Conservation (phyloP, 2,329 filamentous ascomycete species). For the Metarhizium humberi region DNA sequence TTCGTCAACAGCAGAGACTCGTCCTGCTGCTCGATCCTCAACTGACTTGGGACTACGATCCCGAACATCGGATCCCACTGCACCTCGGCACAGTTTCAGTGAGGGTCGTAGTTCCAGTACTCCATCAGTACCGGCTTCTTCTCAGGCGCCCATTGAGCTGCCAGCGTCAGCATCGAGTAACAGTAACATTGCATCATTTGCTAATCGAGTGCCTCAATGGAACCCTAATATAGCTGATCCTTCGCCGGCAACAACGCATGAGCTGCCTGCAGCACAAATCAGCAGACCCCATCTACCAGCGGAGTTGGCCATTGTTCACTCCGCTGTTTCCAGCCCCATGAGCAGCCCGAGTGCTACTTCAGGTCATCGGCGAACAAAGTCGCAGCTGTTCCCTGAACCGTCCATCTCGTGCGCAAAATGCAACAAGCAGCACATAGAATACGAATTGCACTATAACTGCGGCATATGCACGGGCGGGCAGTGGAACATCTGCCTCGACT, state of each 20-base stretch:
- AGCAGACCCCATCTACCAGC: slow-evolving; percentile 24
- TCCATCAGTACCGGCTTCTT: slow-evolving; percentile 19
- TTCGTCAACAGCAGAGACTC: slow-evolving; percentile 30
- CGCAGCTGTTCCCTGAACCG: slow-evolving; percentile 57
- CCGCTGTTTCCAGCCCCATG: slow-evolving; percentile 21
- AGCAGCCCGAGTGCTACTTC: slow-evolving; percentile 20
- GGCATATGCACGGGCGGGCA: slow-evolving; percentile 56
- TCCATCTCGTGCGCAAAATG: slow-evolving; percentile 67
- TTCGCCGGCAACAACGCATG: slow-evolving; percentile 9
- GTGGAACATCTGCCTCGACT: slow-evolving; percentile 73
- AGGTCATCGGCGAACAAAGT: slow-evolving; percentile 30
- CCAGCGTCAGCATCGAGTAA: slow-evolving; percentile 9
- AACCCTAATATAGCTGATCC: slow-evolving; percentile 7
- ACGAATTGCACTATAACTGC: slow-evolving; percentile 82
- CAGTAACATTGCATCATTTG: slow-evolving; percentile 25
- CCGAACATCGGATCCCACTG: slow-evolving; percentile 26
- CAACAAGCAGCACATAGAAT: slow-evolving; percentile 63
- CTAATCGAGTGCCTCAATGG: slow-evolving; percentile 23
- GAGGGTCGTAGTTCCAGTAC: slow-evolving; percentile 34
- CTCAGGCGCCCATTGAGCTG: slow-evolving; percentile 14
- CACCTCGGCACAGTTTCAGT: slow-evolving; percentile 28
- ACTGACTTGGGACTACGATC: slow-evolving; percentile 49
- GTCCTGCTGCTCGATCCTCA: slow-evolving; percentile 51
- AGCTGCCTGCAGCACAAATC: slow-evolving; percentile 12
- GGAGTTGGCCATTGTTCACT: slow-evolving; percentile 29